phyloP scores from a whole-genome alignment of 2,329 filamentous ascomycete genomes.

The Monosporascus sp. region DNA sequence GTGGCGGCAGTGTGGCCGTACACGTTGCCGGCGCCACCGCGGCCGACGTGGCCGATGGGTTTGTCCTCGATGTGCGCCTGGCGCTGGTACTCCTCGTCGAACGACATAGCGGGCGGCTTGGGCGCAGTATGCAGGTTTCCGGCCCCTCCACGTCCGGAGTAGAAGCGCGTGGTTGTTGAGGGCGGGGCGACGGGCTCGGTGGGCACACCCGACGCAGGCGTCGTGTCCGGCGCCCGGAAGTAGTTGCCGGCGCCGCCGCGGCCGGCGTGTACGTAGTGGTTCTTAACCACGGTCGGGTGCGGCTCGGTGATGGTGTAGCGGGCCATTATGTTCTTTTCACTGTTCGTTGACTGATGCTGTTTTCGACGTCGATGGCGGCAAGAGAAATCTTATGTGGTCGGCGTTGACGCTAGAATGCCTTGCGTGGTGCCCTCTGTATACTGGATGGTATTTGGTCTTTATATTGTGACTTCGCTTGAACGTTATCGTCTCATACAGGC shows the following conservation, averaged over 20 bases:
- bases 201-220: slow-evolving; percentile 39
- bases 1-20: slow-evolving; percentile 19
- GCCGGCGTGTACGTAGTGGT: slow-evolving; percentile 47
- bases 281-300: slow-evolving; percentile 40
- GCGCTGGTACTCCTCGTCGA: slow-evolving; percentile 60
- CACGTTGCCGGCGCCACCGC: slow-evolving; percentile 59
- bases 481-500: background rate
- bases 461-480: no score
- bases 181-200: slow-evolving; percentile 38
- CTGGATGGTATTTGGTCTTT: no score
- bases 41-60: slow-evolving; percentile 55
- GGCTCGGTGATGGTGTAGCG: slow-evolving; percentile 43
- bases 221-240: slow-evolving; percentile 40
- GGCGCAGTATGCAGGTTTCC: slow-evolving; percentile 54
- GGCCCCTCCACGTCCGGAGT: slow-evolving; percentile 61
- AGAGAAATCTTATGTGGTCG: background rate
- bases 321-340: slow-evolving; percentile 28
- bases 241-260: slow-evolving; percentile 54
- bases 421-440: no score
- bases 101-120: slow-evolving; percentile 55
- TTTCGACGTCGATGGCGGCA: background rate
- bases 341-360: slow-evolving; percentile 3
- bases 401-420: background rate
- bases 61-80: slow-evolving; percentile 47
- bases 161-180: slow-evolving; percentile 46